Base-by-base conservation (phyloP, 768 basidiomycete species). In the Botryobasidium botryosum region DNA sequence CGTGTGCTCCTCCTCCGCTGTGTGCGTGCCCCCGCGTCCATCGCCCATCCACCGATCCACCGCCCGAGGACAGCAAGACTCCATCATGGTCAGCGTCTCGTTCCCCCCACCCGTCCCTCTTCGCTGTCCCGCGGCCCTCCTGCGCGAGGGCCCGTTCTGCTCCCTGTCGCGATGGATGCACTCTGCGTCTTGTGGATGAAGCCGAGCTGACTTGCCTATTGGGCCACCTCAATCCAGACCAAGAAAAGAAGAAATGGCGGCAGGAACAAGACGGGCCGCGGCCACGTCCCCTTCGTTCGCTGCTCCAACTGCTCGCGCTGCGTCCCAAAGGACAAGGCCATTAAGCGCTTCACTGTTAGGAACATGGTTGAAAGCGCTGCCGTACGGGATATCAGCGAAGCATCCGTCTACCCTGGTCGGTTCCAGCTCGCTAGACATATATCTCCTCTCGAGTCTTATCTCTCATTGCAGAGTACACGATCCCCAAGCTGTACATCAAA, bases 331-430 rank as follows among this genome's bases (percentile, higher is more conserved):
- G 92, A 97, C 72, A 97, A 97, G 75, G 92, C 92, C 54, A 94
- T 97, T 80, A 94, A 94, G 71, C 75, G 94, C 43, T 92, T 92
- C 76, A 94, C 91, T 31, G 92, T 97, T 59, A 78, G 90, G 67
- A 99, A 99, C 77, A 97, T 97, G 86, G 90, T 99, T 47, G 92
- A 97, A 75, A 85, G 85, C 59, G 94, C 94, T 36, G 92, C 92
- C 44, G 86, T 96, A 55, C 74, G 91, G 52, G 94, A 99, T 69
- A 83, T 99, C 61, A 85, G 80, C 61, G 94, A 97, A 57, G 90
- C 91, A 33, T 82, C 79, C 57, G 80, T 96, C 50, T 99, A 96
- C 68, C 64, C 69, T 47, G 87, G 88, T 90, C 56, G 53, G 77
- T 67, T 20, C 17, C 25, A 15, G 18, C 35, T 43, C n/a, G 20